phyloP scores from a whole-genome alignment of 2,329 filamentous ascomycete genomes.

The Hymenoscyphus fructigenus region DNA sequence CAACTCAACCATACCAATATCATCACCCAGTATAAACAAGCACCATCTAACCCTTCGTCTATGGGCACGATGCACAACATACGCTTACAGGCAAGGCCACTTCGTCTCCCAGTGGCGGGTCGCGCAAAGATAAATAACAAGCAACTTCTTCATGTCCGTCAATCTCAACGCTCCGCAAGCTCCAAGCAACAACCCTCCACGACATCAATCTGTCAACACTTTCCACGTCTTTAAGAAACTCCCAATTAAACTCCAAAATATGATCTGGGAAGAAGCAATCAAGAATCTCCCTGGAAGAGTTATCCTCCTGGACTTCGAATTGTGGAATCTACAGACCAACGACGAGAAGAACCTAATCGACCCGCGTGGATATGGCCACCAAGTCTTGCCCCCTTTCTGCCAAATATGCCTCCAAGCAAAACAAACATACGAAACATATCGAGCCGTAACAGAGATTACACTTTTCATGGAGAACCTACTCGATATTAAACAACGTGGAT shows the following conservation, averaged over 20 bases:
- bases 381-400: neutral
- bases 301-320: neutral
- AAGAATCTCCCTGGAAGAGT: neutral
- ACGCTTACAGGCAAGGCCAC: too few relatives aligned
- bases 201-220: neutral
- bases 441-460: neutral
- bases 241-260: neutral
- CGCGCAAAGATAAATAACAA: too few relatives aligned
- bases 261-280: conserved; percentile 2
- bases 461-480: neutral
- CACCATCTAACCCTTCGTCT: too few relatives aligned
- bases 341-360: neutral
- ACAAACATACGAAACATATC: neutral
- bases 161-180: too few relatives aligned
- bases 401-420: neutral
- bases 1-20: too few relatives aligned
- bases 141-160: too few relatives aligned
- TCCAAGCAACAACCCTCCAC: too few relatives aligned
- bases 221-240: neutral
- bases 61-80: too few relatives aligned
- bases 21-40: too few relatives aligned
- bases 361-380: neutral
- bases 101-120: too few relatives aligned
- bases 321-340: neutral
- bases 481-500: neutral